These are phyloP conservation scores for Blakeslea trispora DNA, from an alignment of 371 early-diverging fungal species.

Conservation along the genomic window DNA sequence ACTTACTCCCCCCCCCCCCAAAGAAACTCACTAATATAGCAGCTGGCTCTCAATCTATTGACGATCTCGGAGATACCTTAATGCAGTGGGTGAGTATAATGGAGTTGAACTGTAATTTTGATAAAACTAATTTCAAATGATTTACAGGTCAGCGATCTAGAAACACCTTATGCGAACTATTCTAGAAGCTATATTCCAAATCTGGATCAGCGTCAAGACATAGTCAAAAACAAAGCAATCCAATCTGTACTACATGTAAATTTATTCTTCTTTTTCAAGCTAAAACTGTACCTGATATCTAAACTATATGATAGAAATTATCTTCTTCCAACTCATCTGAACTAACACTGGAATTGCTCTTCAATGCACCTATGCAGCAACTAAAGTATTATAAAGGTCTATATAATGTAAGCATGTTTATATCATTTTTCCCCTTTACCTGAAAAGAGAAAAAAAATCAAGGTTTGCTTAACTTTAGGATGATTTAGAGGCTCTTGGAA, in stretches of 20 bases:
- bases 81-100: conserved; percentile 51
- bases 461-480: too few relatives aligned
- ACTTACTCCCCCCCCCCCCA: background rate
- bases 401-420: conserved; percentile 48
- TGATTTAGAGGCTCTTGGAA: conserved; percentile 40
- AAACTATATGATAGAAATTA: conserved; percentile 25
- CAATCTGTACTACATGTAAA: conserved; percentile 27
- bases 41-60: conserved; percentile 31
- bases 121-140: background rate
- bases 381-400: conserved; percentile 52
- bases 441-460: too few relatives aligned
- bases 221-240: conserved; percentile 35
- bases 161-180: conserved; percentile 54
- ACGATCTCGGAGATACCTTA: conserved; percentile 43
- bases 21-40: conserved; percentile 39
- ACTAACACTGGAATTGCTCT: conserved; percentile 45
- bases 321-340: conserved; percentile 29
- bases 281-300: background rate
- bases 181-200: conserved; percentile 37
- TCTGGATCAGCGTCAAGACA: conserved; percentile 41
- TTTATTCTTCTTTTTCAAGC: background rate
- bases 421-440: too few relatives aligned
- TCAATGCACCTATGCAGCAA: conserved; percentile 48
- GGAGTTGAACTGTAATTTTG: background rate
- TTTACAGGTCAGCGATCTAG: conserved; percentile 50